A percentile compares a stretch with the other conserved stretches of the same genome.
Evolutionary conservation across 371 early-diverging fungal genomes (phyloP).

Genomic region (Homolaphlyctis polyrhiza): DNA sequence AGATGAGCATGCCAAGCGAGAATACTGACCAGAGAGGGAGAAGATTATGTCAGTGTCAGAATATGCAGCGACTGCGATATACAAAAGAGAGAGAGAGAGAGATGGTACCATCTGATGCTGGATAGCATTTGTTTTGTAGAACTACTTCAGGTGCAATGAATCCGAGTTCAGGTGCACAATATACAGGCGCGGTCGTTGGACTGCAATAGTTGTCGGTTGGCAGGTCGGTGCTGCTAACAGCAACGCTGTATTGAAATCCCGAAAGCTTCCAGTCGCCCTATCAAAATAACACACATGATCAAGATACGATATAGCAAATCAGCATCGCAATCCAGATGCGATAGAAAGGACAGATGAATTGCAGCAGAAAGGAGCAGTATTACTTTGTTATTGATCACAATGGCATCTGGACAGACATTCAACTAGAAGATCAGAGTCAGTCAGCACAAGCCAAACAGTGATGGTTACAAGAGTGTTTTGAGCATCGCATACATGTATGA

Average conservation of each 20-base stretch:
- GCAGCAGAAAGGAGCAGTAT: no score
- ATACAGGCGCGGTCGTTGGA: background rate
- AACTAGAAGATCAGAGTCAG: background rate
- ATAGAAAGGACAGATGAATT: no score
- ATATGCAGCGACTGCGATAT: background rate
- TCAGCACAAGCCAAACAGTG: background rate
- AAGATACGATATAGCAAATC: no score
- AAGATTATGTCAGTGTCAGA: background rate
- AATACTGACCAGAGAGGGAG: background rate
- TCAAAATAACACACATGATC: no score
- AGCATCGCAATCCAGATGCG: no score
- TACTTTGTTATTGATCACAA: conserved; percentile 6
- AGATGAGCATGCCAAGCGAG: conserved; percentile 8
- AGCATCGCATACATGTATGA: conserved; percentile 3
- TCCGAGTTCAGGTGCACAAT: conserved; percentile 3
- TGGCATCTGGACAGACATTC: conserved; percentile 5
- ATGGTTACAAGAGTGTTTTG: no score
- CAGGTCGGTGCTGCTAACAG: background rate
- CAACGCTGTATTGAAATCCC: conserved; percentile 8
- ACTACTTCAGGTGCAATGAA: conserved; percentile 13
- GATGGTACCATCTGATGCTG: conserved; percentile 9
- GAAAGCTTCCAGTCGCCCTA: conserved; percentile 14
- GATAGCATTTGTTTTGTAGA: background rate
- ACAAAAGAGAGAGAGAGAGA: background rate
- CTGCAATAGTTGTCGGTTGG: background rate